Base-by-base conservation (phyloP, 2,329 filamentous ascomycete species). In the Penicillium thymicola region DNA sequence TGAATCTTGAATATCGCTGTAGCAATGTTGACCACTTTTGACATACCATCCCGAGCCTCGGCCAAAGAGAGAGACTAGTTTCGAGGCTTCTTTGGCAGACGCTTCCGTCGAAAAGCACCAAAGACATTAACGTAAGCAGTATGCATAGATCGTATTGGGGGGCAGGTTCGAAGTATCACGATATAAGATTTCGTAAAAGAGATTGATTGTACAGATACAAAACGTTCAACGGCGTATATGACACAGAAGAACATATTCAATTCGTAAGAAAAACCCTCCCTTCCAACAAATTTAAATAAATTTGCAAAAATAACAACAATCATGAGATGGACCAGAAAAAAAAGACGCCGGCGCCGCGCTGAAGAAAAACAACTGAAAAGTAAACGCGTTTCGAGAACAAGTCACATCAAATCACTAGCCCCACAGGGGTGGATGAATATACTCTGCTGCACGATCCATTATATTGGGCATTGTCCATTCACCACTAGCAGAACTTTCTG, bases 381-480 rank as follows among this genome's bases (percentile, higher is more conserved):
- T 49, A 43, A 41, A 52, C 38, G 30, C 27, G 34, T 32, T 44
- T 44, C 36, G 16, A 32, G 34, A 4, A 48, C 16, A 18, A 16
- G 36, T 42, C 40, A 27, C n/a, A 5, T 25, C 21, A 21, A 25
- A 25, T 2, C 14, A 6, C 60, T 61, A 75, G 37, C 72, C 66
- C 77, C 77, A 79, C 13, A 79, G 63, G 2, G 77, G 76, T 16
- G 77, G 76, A 55, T 78, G 76, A 11, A 79, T 78, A 61, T 78
- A 79, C 64, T 79, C 76, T n/a, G 73, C 68, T 36, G 76, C 77
- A 14, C 77, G 70, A 56, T 79, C 77, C 13, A 78, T 54, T n/a
- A 79, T 65, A 56, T 76, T 78, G 4, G 74, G 75, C 36, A 75
- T 72, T 45, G 74, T 72, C 77, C 76, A 79, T 56, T 79, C 77